Conservation (phyloP, 1,284 basidiomycete species). For the Leccinum subrobustum region DNA sequence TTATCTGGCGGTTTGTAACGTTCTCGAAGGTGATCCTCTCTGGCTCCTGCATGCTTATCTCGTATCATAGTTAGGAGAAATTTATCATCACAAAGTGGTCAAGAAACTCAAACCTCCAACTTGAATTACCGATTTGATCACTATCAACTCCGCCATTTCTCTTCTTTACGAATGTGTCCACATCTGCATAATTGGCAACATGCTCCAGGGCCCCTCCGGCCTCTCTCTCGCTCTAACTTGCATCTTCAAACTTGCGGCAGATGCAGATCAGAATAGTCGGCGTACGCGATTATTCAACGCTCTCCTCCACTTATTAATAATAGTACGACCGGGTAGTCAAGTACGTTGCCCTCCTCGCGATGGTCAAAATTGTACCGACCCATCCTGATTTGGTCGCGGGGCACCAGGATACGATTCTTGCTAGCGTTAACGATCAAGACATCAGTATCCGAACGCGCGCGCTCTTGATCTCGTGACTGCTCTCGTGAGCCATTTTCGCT, state of each 20-base stretch:
- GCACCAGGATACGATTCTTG: slow-evolving; percentile 90
- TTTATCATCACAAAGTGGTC: slow-evolving; percentile 61
- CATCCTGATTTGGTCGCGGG: slow-evolving; percentile 90
- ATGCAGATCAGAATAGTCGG: slow-evolving; percentile 92
- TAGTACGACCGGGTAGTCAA: slow-evolving; percentile 60
- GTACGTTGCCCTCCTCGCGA: slow-evolving; percentile 93
- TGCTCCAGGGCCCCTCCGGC: slow-evolving; percentile 84
- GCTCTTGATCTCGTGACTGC: slow-evolving; percentile 85
- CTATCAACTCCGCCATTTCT: slow-evolving; percentile 94
- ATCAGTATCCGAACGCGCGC: slow-evolving; percentile 95
- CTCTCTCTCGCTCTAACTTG: slow-evolving; percentile 84
- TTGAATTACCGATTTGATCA: slow-evolving; percentile 83
- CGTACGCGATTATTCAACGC: slow-evolving; percentile 13
- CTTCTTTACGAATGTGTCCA: slow-evolving; percentile 98
- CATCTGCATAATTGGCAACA: slow-evolving; percentile 95
- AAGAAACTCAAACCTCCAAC: slow-evolving; percentile 83
- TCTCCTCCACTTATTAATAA: slow-evolving; percentile 20
- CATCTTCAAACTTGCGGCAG: slow-evolving; percentile 90
- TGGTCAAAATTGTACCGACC: slow-evolving; percentile 94
- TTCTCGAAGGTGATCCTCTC: neutral
- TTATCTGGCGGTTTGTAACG: too few species aligned
- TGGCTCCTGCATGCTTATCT: slow-evolving; percentile 7
- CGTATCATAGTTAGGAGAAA: slow-evolving; percentile 75
- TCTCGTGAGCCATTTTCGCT: slow-evolving; percentile 60
- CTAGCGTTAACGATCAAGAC: slow-evolving; percentile 90